Percentiles rank a stretch among this genome's conserved stretches.
Evolutionary conservation across 2,329 filamentous ascomycete genomes (phyloP).

Genomic region (Ascochyta viciae-villosae): DNA sequence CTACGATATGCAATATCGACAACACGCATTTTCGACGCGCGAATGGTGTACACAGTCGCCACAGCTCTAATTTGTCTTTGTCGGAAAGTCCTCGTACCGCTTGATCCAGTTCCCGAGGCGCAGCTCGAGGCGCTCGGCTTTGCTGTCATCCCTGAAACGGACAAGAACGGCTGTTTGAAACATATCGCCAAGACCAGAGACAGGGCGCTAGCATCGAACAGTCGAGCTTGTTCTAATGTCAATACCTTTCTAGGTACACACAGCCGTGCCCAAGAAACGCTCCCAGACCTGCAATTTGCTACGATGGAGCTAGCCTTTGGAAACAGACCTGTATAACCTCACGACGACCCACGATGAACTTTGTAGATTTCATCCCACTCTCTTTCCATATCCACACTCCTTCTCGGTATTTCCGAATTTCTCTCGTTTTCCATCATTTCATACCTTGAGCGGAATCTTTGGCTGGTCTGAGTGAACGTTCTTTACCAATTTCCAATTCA

Average conservation of each 20-base stretch:
- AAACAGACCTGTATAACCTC: neutral
- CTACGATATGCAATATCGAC: neutral
- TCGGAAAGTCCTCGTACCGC: neutral
- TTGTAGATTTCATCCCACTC: neutral
- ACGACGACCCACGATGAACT: neutral
- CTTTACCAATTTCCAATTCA: conserved; percentile 15
- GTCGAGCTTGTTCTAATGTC: neutral
- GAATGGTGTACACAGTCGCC: neutral
- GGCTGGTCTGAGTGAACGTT: conserved; percentile 35
- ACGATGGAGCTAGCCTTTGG: neutral
- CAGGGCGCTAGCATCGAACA: conserved; percentile 2
- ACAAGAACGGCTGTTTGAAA: neutral
- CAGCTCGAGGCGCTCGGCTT: neutral
- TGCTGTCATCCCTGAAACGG: conserved; percentile 5
- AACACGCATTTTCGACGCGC: neutral
- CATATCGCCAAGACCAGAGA: conserved; percentile 2
- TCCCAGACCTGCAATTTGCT: conserved; percentile 8
- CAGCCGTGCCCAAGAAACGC: neutral
- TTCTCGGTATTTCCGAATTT: conserved; percentile 10
- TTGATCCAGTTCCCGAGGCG: neutral
- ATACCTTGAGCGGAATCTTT: conserved; percentile 28
- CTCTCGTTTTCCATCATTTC: conserved; percentile 21
- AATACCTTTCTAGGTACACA: neutral
- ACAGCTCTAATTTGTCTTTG: neutral
- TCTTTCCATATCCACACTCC: conserved; percentile 6